Conservation (phyloP, 257 asterid species). For the Scutellaria barbata region DNA sequence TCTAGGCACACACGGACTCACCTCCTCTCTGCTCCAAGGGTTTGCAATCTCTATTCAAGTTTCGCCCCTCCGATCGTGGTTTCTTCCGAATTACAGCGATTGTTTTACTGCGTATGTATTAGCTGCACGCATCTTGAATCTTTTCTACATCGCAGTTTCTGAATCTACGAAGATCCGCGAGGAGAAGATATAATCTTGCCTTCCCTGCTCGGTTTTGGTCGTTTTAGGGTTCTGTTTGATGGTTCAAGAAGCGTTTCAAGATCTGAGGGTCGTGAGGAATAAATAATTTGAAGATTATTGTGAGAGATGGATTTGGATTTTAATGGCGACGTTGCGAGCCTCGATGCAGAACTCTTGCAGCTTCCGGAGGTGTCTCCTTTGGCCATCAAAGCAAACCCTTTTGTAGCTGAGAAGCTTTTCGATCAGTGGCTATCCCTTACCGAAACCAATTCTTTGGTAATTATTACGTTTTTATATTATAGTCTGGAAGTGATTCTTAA, state of each 20-base stretch:
- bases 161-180: constrained; percentile 42
- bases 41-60: constrained; percentile 38
- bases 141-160: constrained; percentile 32
- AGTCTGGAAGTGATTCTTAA: constrained; percentile 8
- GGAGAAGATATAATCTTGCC: constrained; percentile 20
- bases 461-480: constrained; percentile 12
- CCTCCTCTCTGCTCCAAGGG: constrained; percentile 46
- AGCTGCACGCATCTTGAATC: constrained; percentile 29
- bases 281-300: constrained; percentile 32
- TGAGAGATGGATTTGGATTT: constrained; percentile 79
- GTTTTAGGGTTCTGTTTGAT: constrained; percentile 45
- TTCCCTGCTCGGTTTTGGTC: constrained; percentile 23
- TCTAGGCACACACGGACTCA: constrained; percentile 21
- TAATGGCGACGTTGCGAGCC: constrained; percentile 76
- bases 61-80: constrained; percentile 40
- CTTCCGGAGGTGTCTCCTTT: constrained; percentile 82
- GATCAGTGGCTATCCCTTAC: constrained; percentile 98
- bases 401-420: constrained; percentile 80
- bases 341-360: constrained; percentile 88
- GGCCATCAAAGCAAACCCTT: constrained; percentile 79
- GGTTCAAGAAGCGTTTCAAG: constrained; percentile 38
- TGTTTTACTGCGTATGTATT: constrained; percentile 15
- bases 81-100: constrained; percentile 36
- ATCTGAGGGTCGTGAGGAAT: constrained; percentile 39
- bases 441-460: constrained; percentile 79